Percentiles rank a stretch among this genome's conserved stretches.
These are phyloP conservation scores for Cicer bijugum DNA, from an alignment of 306 rosid genomes.

Conservation along the genomic window DNA sequence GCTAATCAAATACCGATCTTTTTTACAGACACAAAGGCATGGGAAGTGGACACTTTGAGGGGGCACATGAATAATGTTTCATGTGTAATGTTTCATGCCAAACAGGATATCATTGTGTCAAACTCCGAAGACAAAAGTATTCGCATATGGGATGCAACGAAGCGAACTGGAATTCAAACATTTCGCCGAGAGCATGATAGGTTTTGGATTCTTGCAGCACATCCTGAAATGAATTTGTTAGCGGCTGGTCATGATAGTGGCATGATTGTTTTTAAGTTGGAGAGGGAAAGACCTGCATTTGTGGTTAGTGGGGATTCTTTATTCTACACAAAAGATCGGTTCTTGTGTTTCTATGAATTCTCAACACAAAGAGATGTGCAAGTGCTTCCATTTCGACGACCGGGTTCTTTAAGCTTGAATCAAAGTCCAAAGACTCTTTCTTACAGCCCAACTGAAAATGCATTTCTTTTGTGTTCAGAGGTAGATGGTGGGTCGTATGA, in stretches of 20 bases:
- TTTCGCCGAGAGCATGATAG: slow-evolving; percentile 96
- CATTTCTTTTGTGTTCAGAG: slow-evolving; percentile 91
- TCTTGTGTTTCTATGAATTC: slow-evolving; percentile 78
- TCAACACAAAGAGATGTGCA: slow-evolving; percentile 82
- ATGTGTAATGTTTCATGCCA: slow-evolving; percentile 93
- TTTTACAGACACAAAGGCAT: slow-evolving; percentile 91
- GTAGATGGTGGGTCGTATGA: slow-evolving; percentile 90
- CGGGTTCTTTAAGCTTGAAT: slow-evolving; percentile 77
- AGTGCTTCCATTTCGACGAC: slow-evolving; percentile 84
- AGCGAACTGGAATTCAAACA: slow-evolving; percentile 92
- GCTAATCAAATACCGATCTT: slow-evolving; percentile 31
- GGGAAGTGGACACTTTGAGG: slow-evolving; percentile 98
- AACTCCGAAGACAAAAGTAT: slow-evolving; percentile 98
- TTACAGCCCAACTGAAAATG: slow-evolving; percentile 86
- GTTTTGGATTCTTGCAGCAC: slow-evolving; percentile 96
- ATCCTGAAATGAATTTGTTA: slow-evolving; percentile 93
- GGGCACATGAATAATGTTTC: slow-evolving; percentile 99
- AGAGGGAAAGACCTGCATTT: slow-evolving; percentile 96
- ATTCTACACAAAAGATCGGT: slow-evolving; percentile 81
- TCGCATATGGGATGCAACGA: slow-evolving; percentile 95
- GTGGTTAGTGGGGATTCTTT: slow-evolving; percentile 80
- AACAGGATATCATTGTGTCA: slow-evolving; percentile 92
- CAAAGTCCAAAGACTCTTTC: slow-evolving; percentile 91
- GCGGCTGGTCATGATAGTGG: slow-evolving; percentile 99
- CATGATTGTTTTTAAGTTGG: slow-evolving; percentile 92